A percentile compares a stretch with the other conserved stretches of the same genome.
phyloP scores from a whole-genome alignment of 768 basidiomycete genomes.

The Omphalotus guepiniiformis region DNA sequence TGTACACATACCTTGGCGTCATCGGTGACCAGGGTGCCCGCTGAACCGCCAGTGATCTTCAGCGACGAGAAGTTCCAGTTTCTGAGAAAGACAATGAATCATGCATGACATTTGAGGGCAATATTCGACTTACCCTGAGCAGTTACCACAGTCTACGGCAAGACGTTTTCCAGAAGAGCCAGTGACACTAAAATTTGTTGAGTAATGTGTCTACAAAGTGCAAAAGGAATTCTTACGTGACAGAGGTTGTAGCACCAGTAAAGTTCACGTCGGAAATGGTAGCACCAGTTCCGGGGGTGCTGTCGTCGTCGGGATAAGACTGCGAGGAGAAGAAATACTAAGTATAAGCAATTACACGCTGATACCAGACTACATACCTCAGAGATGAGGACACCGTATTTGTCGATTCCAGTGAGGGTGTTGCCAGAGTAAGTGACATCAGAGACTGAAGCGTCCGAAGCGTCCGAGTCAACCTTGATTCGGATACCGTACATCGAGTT shows the following conservation, averaged over 20 bases:
- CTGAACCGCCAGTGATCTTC: neutral
- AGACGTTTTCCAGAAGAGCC: neutral
- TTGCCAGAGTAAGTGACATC: slow-evolving; percentile 34
- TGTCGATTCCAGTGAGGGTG: slow-evolving; percentile 27
- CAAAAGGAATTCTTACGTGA: neutral
- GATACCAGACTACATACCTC: slow-evolving; percentile 20
- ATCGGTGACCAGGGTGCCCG: neutral
- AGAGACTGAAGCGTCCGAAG: slow-evolving; percentile 28
- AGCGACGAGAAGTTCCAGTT: neutral
- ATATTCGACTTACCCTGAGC: no score
- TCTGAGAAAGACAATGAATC: no score
- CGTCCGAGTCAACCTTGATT: slow-evolving; percentile 15
- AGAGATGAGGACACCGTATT: slow-evolving; percentile 41
- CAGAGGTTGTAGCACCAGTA: slow-evolving; percentile 1
- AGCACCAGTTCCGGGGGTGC: slow-evolving; percentile 37
- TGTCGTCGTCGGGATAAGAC: slow-evolving; percentile 11
- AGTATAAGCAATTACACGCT: slow-evolving; percentile 14
- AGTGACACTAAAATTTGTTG: neutral
- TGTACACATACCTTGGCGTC: neutral
- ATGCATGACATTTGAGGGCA: no score
- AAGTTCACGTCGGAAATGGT: slow-evolving; percentile 23
- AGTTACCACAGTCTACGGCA: slow-evolving; percentile 2
- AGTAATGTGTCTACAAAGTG: neutral
- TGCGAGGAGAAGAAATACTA: neutral
- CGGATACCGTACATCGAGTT: slow-evolving; percentile 5